phyloP scores from a whole-genome alignment of 2,329 filamentous ascomycete species.

The Stemphylium beticola region DNA sequence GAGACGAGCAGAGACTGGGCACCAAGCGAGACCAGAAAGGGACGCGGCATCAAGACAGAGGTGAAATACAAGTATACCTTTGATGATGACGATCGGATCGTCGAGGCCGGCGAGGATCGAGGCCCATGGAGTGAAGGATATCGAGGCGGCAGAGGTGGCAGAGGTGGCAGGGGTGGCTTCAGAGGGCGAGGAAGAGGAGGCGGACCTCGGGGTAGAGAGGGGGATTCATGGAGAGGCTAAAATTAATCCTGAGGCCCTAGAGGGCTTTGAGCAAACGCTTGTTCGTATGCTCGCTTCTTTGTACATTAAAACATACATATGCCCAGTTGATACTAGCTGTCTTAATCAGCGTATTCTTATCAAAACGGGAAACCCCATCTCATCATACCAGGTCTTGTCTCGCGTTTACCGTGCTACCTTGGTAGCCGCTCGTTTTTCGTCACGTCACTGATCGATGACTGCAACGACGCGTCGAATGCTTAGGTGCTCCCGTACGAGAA shows the following conservation, averaged over 20 bases:
- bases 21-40: conserved; percentile 37
- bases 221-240: conserved; percentile 9
- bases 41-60: conserved; percentile 36
- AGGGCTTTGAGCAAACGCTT: not conserved
- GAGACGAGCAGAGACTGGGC: conserved; percentile 53
- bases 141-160: conserved; percentile 19
- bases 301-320: not conserved
- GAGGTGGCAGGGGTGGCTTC: conserved; percentile 11
- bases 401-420: no score
- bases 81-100: conserved; percentile 52
- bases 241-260: not conserved
- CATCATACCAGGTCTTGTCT: conserved; percentile 52
- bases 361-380: conserved; percentile 47
- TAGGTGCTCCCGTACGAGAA: no score
- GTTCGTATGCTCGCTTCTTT: not conserved
- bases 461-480: no score
- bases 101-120: conserved; percentile 49
- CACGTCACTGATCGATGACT: no score
- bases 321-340: not conserved
- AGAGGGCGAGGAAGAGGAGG: conserved; percentile 7
- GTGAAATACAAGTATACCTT: conserved; percentile 52
- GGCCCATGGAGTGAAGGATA: conserved; percentile 37
- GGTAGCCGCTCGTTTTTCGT: no score
- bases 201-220: conserved; percentile 5
- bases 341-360: not conserved